Evolutionary conservation across 2,329 filamentous ascomycete species (phyloP).

Genomic region (Neofusicoccum sp.): DNA sequence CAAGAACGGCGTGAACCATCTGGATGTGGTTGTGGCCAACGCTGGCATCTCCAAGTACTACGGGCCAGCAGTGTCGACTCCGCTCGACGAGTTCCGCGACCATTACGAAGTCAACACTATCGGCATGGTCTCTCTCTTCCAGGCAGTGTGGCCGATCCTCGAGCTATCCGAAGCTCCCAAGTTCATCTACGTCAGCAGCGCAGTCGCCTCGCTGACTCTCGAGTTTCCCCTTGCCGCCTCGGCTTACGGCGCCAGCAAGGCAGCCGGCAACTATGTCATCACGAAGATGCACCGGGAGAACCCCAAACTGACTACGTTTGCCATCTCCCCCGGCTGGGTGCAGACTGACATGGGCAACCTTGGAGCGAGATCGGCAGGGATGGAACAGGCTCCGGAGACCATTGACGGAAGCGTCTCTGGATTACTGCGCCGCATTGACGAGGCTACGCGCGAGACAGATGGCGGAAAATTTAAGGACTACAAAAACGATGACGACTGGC

Average conservation of each 20-base stretch:
- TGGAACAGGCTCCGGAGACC: conserved; percentile 18
- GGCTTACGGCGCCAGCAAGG: conserved; percentile 21
- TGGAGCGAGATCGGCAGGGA: conserved; percentile 17
- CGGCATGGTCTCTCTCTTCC: conserved; percentile 41
- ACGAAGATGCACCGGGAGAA: conserved; percentile 18
- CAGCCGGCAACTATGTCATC: conserved; percentile 18
- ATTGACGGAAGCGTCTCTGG: conserved; percentile 23
- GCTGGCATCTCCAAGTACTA: conserved; percentile 7
- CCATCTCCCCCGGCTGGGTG: conserved; percentile 24
- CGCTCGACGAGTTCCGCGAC: neutral
- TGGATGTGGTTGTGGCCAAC: conserved; percentile 3
- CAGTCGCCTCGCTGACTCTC: neutral
- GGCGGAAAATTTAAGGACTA: conserved; percentile 2
- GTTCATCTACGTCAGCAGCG: neutral
- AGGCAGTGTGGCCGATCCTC: conserved; percentile 32
- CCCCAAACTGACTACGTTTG: conserved; percentile 13
- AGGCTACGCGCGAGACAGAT: neutral
- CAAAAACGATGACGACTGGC: neutral
- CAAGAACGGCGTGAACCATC: neutral
- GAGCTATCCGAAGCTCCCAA: conserved; percentile 20
- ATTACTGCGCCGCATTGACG: conserved; percentile 8
- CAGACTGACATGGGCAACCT: conserved; percentile 27
- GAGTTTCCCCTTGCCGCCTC: neutral
- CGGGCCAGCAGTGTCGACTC: neutral
- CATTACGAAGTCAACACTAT: conserved; percentile 32